phyloP scores from a whole-genome alignment of 768 basidiomycete genomes.

The Podaxis carcinomalis region DNA sequence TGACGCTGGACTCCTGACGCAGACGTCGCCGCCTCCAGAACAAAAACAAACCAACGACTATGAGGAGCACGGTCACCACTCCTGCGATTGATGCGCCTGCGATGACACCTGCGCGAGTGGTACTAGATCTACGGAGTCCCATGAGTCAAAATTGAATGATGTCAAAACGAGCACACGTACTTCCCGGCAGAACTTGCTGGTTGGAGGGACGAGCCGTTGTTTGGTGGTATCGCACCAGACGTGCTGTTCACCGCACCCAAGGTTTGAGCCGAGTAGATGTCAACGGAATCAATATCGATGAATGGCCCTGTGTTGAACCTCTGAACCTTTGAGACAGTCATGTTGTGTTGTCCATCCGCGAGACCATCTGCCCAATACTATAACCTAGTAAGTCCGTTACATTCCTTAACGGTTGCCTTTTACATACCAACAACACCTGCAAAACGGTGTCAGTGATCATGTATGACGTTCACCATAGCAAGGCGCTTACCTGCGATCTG shows the following conservation, averaged over 20 bases:
- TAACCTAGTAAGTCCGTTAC: slow-evolving; percentile 1
- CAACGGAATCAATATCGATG: slow-evolving; percentile 41
- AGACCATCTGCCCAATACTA: slow-evolving; percentile 41
- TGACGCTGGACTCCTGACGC: slow-evolving; percentile 17
- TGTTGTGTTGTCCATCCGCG: slow-evolving; percentile 31
- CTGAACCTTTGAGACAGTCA: slow-evolving; percentile 29
- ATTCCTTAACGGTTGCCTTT: not conserved
- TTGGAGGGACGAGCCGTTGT: not conserved
- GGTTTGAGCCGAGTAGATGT: slow-evolving; percentile 26
- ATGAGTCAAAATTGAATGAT: not conserved
- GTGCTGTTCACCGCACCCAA: not conserved
- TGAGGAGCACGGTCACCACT: slow-evolving; percentile 15
- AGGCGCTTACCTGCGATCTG: slow-evolving; percentile 18
- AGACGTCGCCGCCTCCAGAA: slow-evolving; percentile 22
- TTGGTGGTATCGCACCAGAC: not conserved
- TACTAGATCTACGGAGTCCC: not conserved
- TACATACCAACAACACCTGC: slow-evolving; percentile 31
- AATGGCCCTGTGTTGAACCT: slow-evolving; percentile 28
- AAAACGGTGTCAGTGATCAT: not conserved
- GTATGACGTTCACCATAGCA: not conserved
- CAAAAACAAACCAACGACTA: slow-evolving; percentile 18
- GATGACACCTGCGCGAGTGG: not conserved
- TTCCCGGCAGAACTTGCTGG: not conserved
- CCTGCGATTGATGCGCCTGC: slow-evolving; percentile 1
- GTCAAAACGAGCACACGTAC: not conserved